These are phyloP conservation scores for Xylaria multiplex DNA, from an alignment of 2,329 filamentous ascomycete species.

Conservation along the genomic window DNA sequence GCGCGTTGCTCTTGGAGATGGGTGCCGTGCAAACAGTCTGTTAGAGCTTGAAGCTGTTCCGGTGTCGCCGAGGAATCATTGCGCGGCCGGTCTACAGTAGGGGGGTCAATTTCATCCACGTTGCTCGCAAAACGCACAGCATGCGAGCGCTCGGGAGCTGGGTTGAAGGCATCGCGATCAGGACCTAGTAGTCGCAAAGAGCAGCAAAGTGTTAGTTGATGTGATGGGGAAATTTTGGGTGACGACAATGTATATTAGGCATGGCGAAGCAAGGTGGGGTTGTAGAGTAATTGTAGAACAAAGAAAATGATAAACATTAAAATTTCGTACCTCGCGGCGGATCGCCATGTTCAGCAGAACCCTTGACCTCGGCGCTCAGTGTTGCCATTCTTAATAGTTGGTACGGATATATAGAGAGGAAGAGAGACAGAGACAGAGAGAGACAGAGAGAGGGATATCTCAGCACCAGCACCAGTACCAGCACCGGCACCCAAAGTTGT, in stretches of 20 bases:
- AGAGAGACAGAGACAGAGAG: neutral
- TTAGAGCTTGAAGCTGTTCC: constrained; percentile 76
- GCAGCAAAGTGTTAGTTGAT: constrained; percentile 36
- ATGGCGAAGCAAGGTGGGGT: constrained; percentile 20
- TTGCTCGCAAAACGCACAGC: constrained; percentile 77
- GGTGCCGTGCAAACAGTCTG: constrained; percentile 75
- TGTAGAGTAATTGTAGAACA: constrained; percentile 23
- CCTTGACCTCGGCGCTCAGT: constrained; percentile 33
- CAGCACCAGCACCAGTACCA: constrained; percentile 5
- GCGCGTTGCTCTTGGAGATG: constrained; percentile 84
- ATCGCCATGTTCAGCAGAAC: constrained; percentile 37
- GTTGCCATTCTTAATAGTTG: constrained; percentile 39
- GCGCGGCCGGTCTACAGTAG: constrained; percentile 44
- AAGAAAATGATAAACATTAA: constrained; percentile 24
- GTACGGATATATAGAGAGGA: constrained; percentile 12
- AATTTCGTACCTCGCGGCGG: constrained; percentile 43
- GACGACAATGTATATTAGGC: constrained; percentile 8
- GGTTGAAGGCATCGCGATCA: constrained; percentile 38
- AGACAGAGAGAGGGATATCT: neutral
- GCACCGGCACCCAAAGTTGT: constrained; percentile 6
- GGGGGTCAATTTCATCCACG: constrained; percentile 73
- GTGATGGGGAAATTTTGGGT: constrained; percentile 27
- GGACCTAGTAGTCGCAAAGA: constrained; percentile 39
- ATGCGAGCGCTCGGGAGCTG: constrained; percentile 51
- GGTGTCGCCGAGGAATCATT: constrained; percentile 56